A percentile compares a stretch with the other conserved stretches of the same genome.
These are phyloP conservation scores for Annulohypoxylon stygium DNA, from an alignment of 495 filamentous ascomycete genomes.

Conservation along the genomic window DNA sequence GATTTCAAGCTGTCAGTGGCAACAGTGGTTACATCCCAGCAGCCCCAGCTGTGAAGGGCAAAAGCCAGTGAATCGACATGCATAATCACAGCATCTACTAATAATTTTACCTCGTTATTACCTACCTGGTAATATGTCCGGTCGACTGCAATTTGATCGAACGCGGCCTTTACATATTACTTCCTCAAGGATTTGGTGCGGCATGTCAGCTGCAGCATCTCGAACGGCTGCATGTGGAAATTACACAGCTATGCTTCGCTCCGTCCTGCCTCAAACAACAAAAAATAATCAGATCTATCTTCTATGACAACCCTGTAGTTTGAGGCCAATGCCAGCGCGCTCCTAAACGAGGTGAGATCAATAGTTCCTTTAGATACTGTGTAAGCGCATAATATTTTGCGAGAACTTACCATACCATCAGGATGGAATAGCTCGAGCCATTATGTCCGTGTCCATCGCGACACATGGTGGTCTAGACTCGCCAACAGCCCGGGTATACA, in stretches of 20 bases:
- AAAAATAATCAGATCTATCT: slow-evolving; percentile 37
- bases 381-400: slow-evolving; percentile 2
- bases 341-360: slow-evolving; percentile 21
- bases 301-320: slow-evolving; percentile 25
- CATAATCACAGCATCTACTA: slow-evolving; percentile 30
- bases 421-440: slow-evolving; percentile 15
- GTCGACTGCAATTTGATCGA: slow-evolving; percentile 13
- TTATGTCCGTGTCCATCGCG: slow-evolving; percentile 6
- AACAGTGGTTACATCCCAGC: background rate
- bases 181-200: slow-evolving; percentile 23
- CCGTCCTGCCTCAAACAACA: slow-evolving; percentile 22
- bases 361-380: slow-evolving; percentile 12
- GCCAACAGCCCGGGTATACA: slow-evolving; percentile 20
- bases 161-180: background rate
- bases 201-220: slow-evolving; percentile 35
- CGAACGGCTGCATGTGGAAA: slow-evolving; percentile 34
- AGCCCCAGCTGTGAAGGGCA: background rate
- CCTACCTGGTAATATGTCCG: background rate
- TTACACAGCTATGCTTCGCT: slow-evolving; percentile 27
- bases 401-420: slow-evolving; percentile 31
- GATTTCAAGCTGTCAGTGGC: background rate
- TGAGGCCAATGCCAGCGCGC: background rate
- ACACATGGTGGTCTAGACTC: slow-evolving; percentile 33
- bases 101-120: slow-evolving; percentile 23
- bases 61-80: slow-evolving; percentile 16